Evolutionary conservation across 306 rosid species (phyloP), one percentile per base, ranked within the genome.

Genomic region (Citrullus mucosospermus): DNA sequence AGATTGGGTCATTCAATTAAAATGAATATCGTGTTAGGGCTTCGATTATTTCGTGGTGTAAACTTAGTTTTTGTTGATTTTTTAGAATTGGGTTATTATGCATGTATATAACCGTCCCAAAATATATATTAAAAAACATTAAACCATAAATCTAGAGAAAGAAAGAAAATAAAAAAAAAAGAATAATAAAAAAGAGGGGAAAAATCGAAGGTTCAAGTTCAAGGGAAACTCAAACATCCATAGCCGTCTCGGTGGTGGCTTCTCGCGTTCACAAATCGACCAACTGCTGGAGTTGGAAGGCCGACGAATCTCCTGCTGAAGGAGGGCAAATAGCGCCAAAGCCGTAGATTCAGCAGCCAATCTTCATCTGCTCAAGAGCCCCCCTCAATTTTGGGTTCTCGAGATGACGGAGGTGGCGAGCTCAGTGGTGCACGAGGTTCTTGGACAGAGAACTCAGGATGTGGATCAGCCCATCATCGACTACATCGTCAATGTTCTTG

Each of bases 401-500:
- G 80, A 77, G 82, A 95, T 93, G 99, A 86, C 98, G 38, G 96
- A 90, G 78, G 96, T 95, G 48, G 99, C 92, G 20, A 91, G 96
- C 84, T 86, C 96, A 54, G 96, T 95, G 80, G 97, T 95, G 84
- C 91, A 87, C 58, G 97, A 95, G 67, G 91, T 95, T 50, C 82
- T 95, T 43, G 98, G 99, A 16, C 89, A 65, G 15, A 83, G 89
- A 77, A 81, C 88, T n/a, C 66, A 84, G 39, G 97, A 92, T 73
- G 93, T 95, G 13, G 99, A 95, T 80, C 83, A 88, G 67, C 99
- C 99, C 9, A 91, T 92, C 36, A 82, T 95, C 66, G 97, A 93
- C 81, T 95, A 95, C 84, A 91, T 95, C 62, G 54, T 95, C 78
- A 95, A 95, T 78, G 99, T 95, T 77, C 98, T 95, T 81, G 99